Percentiles rank a stretch among this genome's conserved stretches.
Conservation (phyloP, 768 basidiomycete species). For the Xerocomellus intermedius region DNA sequence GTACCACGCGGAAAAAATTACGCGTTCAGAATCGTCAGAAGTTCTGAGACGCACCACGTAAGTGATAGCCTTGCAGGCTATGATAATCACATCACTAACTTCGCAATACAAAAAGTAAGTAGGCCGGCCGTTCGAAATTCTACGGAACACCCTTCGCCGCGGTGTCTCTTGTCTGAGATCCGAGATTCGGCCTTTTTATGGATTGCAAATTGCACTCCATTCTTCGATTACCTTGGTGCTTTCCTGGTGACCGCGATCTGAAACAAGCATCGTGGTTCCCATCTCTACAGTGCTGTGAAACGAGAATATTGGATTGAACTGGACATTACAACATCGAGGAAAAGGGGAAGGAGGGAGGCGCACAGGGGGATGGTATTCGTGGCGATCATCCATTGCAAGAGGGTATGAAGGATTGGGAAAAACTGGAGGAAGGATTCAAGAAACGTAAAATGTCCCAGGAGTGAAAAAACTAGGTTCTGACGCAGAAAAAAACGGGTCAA, state of each 20-base stretch:
- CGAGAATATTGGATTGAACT: conserved; percentile 9
- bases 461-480: conserved; percentile 4
- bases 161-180: conserved; percentile 23
- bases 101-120: conserved; percentile 10
- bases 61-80: conserved; percentile 19
- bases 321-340: conserved; percentile 19
- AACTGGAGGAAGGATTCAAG: neutral
- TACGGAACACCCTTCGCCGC: conserved; percentile 21
- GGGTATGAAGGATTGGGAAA: conserved; percentile 9
- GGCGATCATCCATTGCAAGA: conserved; percentile 19
- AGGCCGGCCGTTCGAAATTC: conserved; percentile 10
- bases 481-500: conserved; percentile 2
- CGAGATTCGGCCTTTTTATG: conserved; percentile 10
- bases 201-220: conserved; percentile 18
- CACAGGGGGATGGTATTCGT: conserved; percentile 15
- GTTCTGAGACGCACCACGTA: conserved; percentile 23
- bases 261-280: conserved; percentile 16
- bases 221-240: conserved; percentile 20
- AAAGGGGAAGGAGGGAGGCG: neutral
- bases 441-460: conserved; percentile 13
- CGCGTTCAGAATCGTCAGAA: conserved; percentile 10
- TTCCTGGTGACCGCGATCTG: conserved; percentile 7
- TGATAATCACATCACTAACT: conserved; percentile 19
- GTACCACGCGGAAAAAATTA: conserved; percentile 11
- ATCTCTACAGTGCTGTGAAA: conserved; percentile 1